A percentile compares a stretch with the other conserved stretches of the same genome.
Evolutionary conservation across 2,329 filamentous ascomycete species (phyloP).

Genomic region (Ophiostoma sp.): DNA sequence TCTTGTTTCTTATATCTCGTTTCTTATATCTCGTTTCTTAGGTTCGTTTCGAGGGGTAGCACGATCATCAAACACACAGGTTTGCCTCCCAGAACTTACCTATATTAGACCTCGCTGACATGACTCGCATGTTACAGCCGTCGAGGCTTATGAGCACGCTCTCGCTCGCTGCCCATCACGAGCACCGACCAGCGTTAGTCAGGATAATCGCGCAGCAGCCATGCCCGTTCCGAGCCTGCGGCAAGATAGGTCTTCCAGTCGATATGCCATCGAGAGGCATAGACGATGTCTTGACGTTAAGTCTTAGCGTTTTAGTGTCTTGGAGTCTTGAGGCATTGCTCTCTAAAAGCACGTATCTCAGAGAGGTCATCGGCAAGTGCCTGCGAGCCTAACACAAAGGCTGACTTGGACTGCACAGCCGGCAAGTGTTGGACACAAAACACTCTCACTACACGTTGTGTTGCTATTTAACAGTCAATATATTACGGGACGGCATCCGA

Average conservation of each 20-base stretch:
- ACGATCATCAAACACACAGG: not conserved
- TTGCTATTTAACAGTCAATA: too few species aligned
- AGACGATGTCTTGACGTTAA: not conserved
- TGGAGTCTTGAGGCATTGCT: not conserved
- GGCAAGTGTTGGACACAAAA: too few species aligned
- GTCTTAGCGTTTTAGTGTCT: not conserved
- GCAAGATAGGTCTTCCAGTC: not conserved
- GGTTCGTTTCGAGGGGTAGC: too few species aligned
- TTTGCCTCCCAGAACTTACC: too few species aligned
- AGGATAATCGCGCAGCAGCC: not conserved
- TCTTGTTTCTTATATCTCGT: too few species aligned
- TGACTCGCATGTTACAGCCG: not conserved
- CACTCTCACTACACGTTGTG: too few species aligned
- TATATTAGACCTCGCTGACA: not conserved
- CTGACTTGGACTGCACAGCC: not conserved
- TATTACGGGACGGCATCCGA: too few species aligned
- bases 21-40: too few species aligned
- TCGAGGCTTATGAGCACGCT: not conserved
- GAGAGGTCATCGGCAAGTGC: not conserved
- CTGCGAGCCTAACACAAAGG: not conserved
- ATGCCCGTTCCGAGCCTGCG: not conserved
- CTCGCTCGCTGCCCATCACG: not conserved
- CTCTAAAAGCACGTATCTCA: not conserved
- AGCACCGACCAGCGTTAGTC: not conserved
- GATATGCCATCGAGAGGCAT: not conserved